Base-by-base conservation (phyloP, 352 stramenopile species). In the Phytophthora pluvialis region DNA sequence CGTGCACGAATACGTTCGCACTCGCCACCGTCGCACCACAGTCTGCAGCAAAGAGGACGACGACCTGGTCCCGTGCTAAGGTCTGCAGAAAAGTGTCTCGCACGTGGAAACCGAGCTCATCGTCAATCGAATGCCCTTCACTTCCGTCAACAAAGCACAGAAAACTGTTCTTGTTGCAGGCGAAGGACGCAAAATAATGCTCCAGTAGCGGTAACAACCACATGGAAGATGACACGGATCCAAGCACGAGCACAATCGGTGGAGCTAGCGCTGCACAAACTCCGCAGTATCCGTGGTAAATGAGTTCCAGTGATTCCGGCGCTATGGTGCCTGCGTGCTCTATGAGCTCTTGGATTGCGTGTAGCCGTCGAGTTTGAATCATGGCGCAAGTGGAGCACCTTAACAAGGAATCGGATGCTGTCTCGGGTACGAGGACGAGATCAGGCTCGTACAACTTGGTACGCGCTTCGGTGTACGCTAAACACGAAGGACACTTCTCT, bases 281-380 rank as follows among this genome's bases (percentile, higher is more conserved):
- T 2, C 58, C 38, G 28, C 75, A 80, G 45, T 73, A 55, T 11
- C 56, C 69, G n/a, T 66, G 60, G 42, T 78, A 79, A 16, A 80
- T 58, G 11, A 78, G 4, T 51, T 65, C 59, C 25, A 73, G 42
- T 16, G 53, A 33, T 21, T 58, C 35, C 0, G 52, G 18, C 0
- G 40, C 11, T 6, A 64, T 48, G 28, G 12, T 8, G 6, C 33
- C 46, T 4, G 18, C 43, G 8, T 61, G 52, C 31, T 25, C 4
- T 16, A 75, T 47, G 3, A 65, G 55, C 5, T 66, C 45, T 43
- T 50, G 28, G n/a, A 73, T 40, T 12, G 60, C 53, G 10, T 51
- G n/a, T 13, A 73, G 51, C 35, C 60, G 60, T 10, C 38, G 28
- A 16, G 38, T 26, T 33, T 65, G 60, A 32, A 70, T 64, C n/a